Base-by-base conservation (phyloP, 805 yeast species). In the Kodamaea sagamina region DNA sequence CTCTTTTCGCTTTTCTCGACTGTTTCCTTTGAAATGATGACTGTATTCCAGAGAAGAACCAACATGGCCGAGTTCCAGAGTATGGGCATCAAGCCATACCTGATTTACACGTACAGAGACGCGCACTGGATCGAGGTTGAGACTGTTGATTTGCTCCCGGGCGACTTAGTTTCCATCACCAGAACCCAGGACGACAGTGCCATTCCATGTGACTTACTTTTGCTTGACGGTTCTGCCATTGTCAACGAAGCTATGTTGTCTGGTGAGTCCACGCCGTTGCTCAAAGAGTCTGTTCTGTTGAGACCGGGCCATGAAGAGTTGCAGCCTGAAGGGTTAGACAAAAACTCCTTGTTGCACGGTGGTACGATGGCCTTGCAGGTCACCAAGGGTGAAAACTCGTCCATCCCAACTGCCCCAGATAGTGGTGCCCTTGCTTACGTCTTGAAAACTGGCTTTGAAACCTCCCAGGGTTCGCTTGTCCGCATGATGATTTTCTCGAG, bases 171-270 rank as follows among this genome's bases (percentile, higher is more conserved):
- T 13, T 88, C 96, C 7, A 73, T 90, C 36, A 79, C 86, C 6
- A 84, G 99, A 72, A 86, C 97, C 4, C 82, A 75, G 42, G 99
- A 92, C 39, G 98, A 89, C 43, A 78, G 85, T 49, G 96, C 98
- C 1, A 70, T 93, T 42, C 97, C 99, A 12, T 93, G 99, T 72
- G 99, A 93, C 65, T 67, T 93, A 67, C 66, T 93, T 27, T 73
- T 93, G 36, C 65, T 88, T 40, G 90, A 84, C 55, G 99, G 99
- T 41, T 77, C 96, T 13, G 93, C 95, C 52, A 93, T 93, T 59
- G 95, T 93, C 36, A 93, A 93, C 61, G 99, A 93, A 74, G 99
- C 99, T 17, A 93, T 93, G 99, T 81, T 93, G 44, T 88, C 97
- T 4, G 99, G 99, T 63, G 99, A 93, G 71, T 89, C 97, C 4